phyloP scores from a whole-genome alignment of 176 grass and related monocot genomes.

The Cocos nucifera region DNA sequence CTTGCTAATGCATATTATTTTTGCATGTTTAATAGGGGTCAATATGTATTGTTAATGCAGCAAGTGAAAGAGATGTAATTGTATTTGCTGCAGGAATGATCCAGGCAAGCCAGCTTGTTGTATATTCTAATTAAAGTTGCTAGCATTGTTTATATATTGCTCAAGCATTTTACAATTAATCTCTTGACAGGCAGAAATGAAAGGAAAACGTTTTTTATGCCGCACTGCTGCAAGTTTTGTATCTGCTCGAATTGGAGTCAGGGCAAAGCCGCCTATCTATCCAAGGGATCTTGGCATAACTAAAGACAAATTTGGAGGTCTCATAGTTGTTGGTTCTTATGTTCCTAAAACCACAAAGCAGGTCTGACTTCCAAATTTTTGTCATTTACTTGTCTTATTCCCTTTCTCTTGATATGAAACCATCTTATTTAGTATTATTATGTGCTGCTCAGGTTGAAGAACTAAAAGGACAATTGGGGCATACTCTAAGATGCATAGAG shows the following conservation, averaged over 20 bases:
- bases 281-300: slow-evolving; percentile 74
- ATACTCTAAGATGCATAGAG: slow-evolving; percentile 65
- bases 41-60: slow-evolving; percentile 82
- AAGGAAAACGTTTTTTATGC: slow-evolving; percentile 76
- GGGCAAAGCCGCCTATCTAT: slow-evolving; percentile 54
- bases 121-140: neutral
- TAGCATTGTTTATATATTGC: slow-evolving; percentile 13
- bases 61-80: slow-evolving; percentile 76
- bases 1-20: slow-evolving; percentile 11
- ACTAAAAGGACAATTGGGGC: slow-evolving; percentile 41
- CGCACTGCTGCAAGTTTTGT: slow-evolving; percentile 98
- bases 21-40: slow-evolving; percentile 49
- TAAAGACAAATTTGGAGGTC: slow-evolving; percentile 68
- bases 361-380: slow-evolving; percentile 26
- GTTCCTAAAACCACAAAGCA: slow-evolving; percentile 99
- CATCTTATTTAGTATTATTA: neutral
- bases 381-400: neutral
- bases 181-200: slow-evolving; percentile 64
- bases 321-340: slow-evolving; percentile 94
- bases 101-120: slow-evolving; percentile 34
- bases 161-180: slow-evolving; percentile 2
- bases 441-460: slow-evolving; percentile 63
- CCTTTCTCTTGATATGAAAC: slow-evolving; percentile 1
- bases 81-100: slow-evolving; percentile 98
- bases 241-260: slow-evolving; percentile 85